phyloP scores from a whole-genome alignment of 208 protist species.

The Novymonas esmeraldas region DNA sequence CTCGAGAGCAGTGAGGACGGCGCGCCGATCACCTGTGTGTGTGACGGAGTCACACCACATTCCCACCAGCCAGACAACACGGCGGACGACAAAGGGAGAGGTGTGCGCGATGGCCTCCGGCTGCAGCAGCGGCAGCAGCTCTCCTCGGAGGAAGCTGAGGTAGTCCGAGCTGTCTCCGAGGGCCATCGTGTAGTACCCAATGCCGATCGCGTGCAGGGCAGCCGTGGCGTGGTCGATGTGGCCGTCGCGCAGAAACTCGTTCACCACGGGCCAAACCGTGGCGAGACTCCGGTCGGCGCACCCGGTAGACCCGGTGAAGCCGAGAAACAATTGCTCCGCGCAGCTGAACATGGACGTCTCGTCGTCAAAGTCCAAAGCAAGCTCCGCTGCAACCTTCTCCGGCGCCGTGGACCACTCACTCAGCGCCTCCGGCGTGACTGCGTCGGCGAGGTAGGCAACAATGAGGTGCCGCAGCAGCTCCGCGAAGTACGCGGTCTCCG shows the following conservation, averaged over 20 bases:
- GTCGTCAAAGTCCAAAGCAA: constrained; percentile 63
- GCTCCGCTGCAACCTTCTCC: constrained; percentile 49
- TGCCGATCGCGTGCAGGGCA: constrained; percentile 82
- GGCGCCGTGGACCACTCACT: constrained; percentile 52
- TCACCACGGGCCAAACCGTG: constrained; percentile 56
- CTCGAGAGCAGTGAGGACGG: constrained; percentile 59
- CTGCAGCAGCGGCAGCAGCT: constrained; percentile 71
- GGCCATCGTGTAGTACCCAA: constrained; percentile 86
- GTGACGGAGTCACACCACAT: constrained; percentile 88
- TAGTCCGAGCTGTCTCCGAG: constrained; percentile 38
- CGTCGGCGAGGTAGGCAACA: constrained; percentile 60
- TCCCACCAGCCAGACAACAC: constrained; percentile 83
- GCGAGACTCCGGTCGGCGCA: constrained; percentile 29
- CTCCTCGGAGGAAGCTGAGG: constrained; percentile 49
- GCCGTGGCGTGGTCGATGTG: constrained; percentile 50
- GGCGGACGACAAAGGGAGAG: constrained; percentile 66
- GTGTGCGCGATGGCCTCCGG: constrained; percentile 11
- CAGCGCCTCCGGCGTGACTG: constrained; percentile 23
- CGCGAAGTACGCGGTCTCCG: constrained; percentile 11
- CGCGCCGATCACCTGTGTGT: constrained; percentile 27
- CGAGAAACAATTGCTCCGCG: constrained; percentile 78
- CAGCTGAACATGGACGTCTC: constrained; percentile 44
- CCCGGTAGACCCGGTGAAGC: constrained; percentile 63
- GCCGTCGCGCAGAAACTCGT: constrained; percentile 49
- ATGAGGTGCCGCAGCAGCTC: constrained; percentile 48